Conservation (phyloP, 495 filamentous ascomycete genomes). For the Neurospora tetrasperma region DNA sequence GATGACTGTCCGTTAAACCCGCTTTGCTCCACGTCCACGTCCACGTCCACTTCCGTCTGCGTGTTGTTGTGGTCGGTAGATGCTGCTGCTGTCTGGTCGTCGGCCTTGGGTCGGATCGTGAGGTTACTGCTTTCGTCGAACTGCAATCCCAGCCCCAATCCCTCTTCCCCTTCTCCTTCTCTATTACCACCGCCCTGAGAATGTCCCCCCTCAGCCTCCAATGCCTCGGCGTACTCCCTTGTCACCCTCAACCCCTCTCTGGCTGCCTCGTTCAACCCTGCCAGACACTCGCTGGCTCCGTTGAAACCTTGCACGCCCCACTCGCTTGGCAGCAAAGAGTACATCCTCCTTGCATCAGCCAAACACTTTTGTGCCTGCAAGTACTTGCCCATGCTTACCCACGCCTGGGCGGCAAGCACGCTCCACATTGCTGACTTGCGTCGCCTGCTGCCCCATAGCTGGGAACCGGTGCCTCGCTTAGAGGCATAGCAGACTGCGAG, state of each 20-base stretch:
- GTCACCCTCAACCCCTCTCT: conserved; percentile 38
- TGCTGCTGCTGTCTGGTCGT: neutral
- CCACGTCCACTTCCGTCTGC: neutral
- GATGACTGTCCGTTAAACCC: neutral
- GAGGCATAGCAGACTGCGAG: conserved; percentile 74
- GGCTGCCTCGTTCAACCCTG: conserved; percentile 48
- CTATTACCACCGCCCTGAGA: conserved; percentile 12
- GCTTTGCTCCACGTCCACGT: neutral
- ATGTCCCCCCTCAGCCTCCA: neutral
- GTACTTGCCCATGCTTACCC: conserved; percentile 61
- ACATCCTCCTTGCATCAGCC: conserved; percentile 58
- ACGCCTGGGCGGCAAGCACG: conserved; percentile 69
- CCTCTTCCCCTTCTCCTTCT: conserved; percentile 24
- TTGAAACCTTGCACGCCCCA: conserved; percentile 45
- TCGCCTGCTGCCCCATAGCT: conserved; percentile 56
- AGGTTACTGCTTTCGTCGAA: conserved; percentile 55
- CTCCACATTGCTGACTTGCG: conserved; percentile 89
- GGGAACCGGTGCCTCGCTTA: conserved; percentile 50
- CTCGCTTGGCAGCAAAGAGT: conserved; percentile 47
- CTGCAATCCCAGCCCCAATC: conserved; percentile 23
- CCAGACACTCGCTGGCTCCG: conserved; percentile 53
- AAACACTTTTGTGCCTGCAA: conserved; percentile 62
- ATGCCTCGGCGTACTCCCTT: conserved; percentile 1
- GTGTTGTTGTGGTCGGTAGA: neutral
- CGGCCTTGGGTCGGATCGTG: neutral